Base-by-base conservation (phyloP, 2,329 filamentous ascomycete species). In the Cylindrodendrum hubeiense region DNA sequence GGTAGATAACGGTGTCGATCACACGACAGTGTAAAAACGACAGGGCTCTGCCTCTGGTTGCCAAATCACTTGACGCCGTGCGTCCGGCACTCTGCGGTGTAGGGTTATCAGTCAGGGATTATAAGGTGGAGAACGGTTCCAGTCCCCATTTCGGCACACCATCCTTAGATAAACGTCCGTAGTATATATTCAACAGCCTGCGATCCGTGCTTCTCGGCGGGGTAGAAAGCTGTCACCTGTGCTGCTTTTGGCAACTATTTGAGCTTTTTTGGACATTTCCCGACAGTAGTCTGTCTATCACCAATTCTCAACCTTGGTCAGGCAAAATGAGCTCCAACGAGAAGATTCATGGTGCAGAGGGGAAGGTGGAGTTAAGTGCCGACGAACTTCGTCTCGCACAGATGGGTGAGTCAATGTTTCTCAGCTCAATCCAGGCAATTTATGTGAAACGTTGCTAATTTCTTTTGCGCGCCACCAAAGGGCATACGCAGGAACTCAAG, bases 401-500 rank as follows among this genome's bases (percentile, higher is more conserved):
- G 63, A 83, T 83, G 81, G 81, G 80, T 82, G 64, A 28, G 77
- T 69, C n/a, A 26, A 22, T 52, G 21, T 2, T 2, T 30, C 7
- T 19, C 12, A 21, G 5, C 26, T n/a, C 28, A 30, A 41, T 6
- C 13, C 26, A 10, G 21, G 17, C 12, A 34, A 6, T 6, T 9
- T 8, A 8, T 6, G 41, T 46, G 15, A 34, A 34, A 17, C 10
- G 13, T 50, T 28, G 28, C 58, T 56, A 39, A 66, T 46, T 21
- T 34, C 10, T 15, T 6, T 28, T 28, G 26, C 43, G 10, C 17
- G 22, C 24, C 17, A 7, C 21, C 28, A 24, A 21, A 80, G 83
- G 83, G 12, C 83, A 85, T 66, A 80, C 78, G n/a, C 83, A 85
- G 66, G 83, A 85, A 67, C 73, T 85, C 19, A 79, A 83, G 59